A percentile compares a stretch with the other conserved stretches of the same genome.
Evolutionary conservation across 2,329 filamentous ascomycete species (phyloP).

Genomic region (Alternaria consortialis): DNA sequence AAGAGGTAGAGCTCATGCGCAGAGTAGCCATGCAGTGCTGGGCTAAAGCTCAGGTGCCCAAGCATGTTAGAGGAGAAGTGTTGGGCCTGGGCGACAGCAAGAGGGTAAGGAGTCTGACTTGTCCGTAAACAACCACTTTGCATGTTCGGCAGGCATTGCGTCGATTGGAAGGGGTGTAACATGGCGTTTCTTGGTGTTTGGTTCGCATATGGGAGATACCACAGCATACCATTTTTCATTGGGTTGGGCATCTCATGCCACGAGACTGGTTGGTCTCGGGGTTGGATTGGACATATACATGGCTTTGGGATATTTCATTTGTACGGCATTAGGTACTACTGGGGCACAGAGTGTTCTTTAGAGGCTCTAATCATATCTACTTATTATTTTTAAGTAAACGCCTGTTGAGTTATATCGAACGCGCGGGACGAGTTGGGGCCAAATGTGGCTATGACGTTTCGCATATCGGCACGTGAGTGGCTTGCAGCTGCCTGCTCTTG

Average conservation of each 20-base stretch:
- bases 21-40: constrained; percentile 55
- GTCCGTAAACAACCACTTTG: constrained; percentile 29
- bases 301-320: constrained; percentile 9
- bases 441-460: not conserved
- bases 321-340: constrained; percentile 11
- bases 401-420: not conserved
- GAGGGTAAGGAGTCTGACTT: constrained; percentile 44
- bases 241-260: not conserved
- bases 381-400: not conserved
- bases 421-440: not conserved
- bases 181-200: constrained; percentile 12
- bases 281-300: not conserved
- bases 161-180: not conserved
- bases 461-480: not conserved
- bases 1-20: constrained; percentile 56
- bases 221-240: constrained; percentile 17
- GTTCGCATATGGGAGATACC: constrained; percentile 24
- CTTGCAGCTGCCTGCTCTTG: not conserved
- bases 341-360: not conserved
- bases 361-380: constrained; percentile 1
- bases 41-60: constrained; percentile 46
- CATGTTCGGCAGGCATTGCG: not conserved
- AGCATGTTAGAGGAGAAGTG: constrained; percentile 35
- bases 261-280: not conserved
- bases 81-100: constrained; percentile 25